phyloP scores from a whole-genome alignment of 805 yeast genomes.

The Candida morakotiae region DNA sequence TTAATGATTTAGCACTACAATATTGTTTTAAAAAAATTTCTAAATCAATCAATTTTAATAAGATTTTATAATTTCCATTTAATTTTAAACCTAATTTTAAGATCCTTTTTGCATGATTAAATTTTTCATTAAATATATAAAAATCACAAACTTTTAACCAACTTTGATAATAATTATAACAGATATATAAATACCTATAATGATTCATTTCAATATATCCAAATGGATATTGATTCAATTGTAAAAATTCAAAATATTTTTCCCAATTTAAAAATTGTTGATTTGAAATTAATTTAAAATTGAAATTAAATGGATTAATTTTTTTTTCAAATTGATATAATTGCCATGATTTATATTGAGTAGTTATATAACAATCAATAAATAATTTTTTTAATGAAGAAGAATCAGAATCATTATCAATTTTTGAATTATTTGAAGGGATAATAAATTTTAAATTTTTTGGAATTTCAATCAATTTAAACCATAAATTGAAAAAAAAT shows the following conservation, averaged over 20 bases:
- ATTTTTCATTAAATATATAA: constrained; percentile 22
- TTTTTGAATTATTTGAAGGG: constrained; percentile 12
- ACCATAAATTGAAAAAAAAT: constrained; percentile 38
- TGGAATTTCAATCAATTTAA: constrained; percentile 11
- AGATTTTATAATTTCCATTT: constrained; percentile 23
- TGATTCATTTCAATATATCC: constrained; percentile 30
- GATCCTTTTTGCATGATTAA: constrained; percentile 34
- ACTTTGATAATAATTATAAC: constrained; percentile 41
- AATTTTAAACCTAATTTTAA: constrained; percentile 32
- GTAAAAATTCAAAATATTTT: constrained; percentile 52
- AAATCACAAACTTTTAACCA: constrained; percentile 51
- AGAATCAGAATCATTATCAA: constrained; percentile 15
- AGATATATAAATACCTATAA: constrained; percentile 45
- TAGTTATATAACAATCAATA: constrained; percentile 51
- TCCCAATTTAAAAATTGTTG: constrained; percentile 59
- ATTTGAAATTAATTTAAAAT: constrained; percentile 25
- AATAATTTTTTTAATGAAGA: constrained; percentile 40
- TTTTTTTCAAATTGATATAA: constrained; percentile 47
- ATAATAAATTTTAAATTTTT: constrained; percentile 10
- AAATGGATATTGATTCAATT: constrained; percentile 26
- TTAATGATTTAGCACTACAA: constrained; percentile 33
- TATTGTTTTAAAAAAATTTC: constrained; percentile 34
- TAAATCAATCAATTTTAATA: constrained; percentile 42
- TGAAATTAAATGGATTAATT: constrained; percentile 30
- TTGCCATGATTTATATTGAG: constrained; percentile 50